phyloP scores from a whole-genome alignment of 306 rosid genomes.

The Medicago truncatula region DNA sequence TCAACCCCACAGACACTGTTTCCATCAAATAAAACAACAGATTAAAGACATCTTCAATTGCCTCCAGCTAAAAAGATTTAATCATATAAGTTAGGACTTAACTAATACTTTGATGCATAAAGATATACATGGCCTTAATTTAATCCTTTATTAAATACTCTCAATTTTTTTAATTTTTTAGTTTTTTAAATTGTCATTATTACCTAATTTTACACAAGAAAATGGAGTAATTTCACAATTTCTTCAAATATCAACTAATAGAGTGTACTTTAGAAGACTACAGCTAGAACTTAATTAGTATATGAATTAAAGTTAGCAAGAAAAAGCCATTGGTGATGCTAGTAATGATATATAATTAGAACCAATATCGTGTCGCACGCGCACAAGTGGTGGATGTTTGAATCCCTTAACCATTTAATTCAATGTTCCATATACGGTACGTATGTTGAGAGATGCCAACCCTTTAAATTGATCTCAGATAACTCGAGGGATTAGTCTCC shows the following conservation, averaged over 20 bases:
- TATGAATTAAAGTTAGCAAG: constrained; percentile 1
- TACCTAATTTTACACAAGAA: not conserved
- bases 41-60: constrained; percentile 38
- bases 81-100: not conserved
- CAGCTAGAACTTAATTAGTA: not conserved
- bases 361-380: not conserved
- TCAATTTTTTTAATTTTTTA: not conserved
- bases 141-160: not conserved
- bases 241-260: not conserved
- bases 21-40: constrained; percentile 18
- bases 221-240: not conserved
- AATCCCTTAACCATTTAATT: too few species aligned
- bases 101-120: not conserved
- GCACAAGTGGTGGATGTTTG: too few species aligned
- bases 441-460: too few species aligned
- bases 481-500: too few species aligned
- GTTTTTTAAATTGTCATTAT: not conserved
- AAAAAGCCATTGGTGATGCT: not conserved
- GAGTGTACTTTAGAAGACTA: not conserved
- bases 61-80: constrained; percentile 23
- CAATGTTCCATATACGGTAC: too few species aligned
- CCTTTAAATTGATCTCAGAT: too few species aligned
- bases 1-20: constrained; percentile 32
- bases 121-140: not conserved
- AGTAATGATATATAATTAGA: not conserved